Evolutionary conservation across 73 alveolate species (phyloP).

Genomic region (Diophrys appendiculata): DNA sequence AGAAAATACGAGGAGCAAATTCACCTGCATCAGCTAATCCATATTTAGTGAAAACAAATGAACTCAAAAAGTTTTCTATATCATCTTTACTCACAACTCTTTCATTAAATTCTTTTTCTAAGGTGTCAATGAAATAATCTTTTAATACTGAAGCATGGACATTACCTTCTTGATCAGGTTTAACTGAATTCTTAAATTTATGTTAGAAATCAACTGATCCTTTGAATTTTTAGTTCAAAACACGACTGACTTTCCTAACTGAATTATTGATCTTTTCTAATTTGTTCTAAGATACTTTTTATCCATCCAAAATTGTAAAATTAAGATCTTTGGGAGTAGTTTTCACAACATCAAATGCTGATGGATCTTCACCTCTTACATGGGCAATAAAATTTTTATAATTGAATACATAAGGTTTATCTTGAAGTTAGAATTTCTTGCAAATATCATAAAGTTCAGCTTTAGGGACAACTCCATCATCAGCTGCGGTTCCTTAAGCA

Average conservation of each 20-base stretch:
- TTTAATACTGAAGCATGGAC: constrained; percentile 29
- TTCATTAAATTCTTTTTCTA: constrained; percentile 34
- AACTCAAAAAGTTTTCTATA: constrained; percentile 49
- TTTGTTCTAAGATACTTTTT: constrained; percentile 54
- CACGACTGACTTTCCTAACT: constrained; percentile 46
- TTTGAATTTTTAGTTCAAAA: constrained; percentile 21
- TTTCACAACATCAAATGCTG: not conserved
- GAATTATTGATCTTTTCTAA: constrained; percentile 34
- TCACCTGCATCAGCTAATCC: constrained; percentile 50
- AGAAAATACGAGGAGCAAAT: constrained; percentile 37
- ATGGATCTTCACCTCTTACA: not conserved
- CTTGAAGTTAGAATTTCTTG: not conserved
- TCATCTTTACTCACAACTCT: constrained; percentile 29
- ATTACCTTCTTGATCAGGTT: constrained; percentile 43
- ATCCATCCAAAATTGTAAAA: constrained; percentile 35
- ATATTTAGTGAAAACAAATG: constrained; percentile 48
- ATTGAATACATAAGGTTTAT: not conserved
- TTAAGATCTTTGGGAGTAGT: not conserved
- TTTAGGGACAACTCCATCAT: not conserved
- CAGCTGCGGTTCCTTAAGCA: not conserved
- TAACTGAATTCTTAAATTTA: constrained; percentile 14
- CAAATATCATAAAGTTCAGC: not conserved
- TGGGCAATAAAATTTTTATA: not conserved
- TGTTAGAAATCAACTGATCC: constrained; percentile 1
- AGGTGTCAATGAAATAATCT: constrained; percentile 27